Base-by-base conservation (phyloP, 148 eudicot species). In the Camellia sinensis region DNA sequence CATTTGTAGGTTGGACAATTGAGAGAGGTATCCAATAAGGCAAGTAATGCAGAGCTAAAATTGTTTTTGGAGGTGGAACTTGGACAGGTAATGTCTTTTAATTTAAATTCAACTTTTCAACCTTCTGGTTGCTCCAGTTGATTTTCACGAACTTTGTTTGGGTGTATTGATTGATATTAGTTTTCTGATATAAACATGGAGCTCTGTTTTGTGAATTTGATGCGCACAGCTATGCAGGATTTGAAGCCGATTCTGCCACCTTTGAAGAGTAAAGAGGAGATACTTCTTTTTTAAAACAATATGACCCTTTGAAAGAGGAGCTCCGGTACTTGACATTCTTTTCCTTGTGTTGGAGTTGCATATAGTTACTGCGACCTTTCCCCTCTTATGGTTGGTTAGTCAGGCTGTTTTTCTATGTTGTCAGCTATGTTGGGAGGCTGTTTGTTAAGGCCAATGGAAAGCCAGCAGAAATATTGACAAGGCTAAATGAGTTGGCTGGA, bases 211-310 rank as follows among this genome's bases (percentile, higher is more conserved):
- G 19, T 18, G 46, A 73, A 10, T 43, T 73, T 73, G 46, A 19
- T 81, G 66, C 19, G 21, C 21, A 41, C 46, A 75, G 71, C 62
- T 17, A 71, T 84, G 45, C 83, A 96, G 99, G 99, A 94, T 83
- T 72, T 86, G 52, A 84, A 54, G 22, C 93, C 92, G 41, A 69
- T 90, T 85, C 85, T 91, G 78, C 97, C 90, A 73, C 94, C 92
- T 22, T 91, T 84, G 21, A 93, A 89, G 74, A 92, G 82, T 48
- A 96, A 92, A 80, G 99, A 94, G 68, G 99, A 94, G 67, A 91
- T 96, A 79, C 87, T 96, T 81, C 93, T 96, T 61, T 96, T 96
- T 96, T 96, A 83, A 96, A 96, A 86, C 92, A 89, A 73, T 96
- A 92, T 88, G 97, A 96, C 78, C 93, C 98, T 70, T 85, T 74